Percentiles rank a stretch among this genome's conserved stretches.
Conservation (phyloP, 2,329 filamentous ascomycete genomes). For the Diaporthe destruens region DNA sequence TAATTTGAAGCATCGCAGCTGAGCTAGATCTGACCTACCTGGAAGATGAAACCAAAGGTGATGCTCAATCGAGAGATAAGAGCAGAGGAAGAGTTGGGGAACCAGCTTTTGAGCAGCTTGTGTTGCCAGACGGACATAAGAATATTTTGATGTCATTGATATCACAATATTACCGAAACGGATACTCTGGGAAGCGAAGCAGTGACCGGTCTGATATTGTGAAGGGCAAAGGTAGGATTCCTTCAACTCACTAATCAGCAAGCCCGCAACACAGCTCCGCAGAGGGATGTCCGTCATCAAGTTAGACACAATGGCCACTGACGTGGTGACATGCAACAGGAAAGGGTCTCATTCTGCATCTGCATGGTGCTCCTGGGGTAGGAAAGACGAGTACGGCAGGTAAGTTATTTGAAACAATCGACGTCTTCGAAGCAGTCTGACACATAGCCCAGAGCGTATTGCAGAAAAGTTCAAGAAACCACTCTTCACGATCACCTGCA, state of each 20-base stretch:
- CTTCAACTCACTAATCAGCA: no score
- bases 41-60: neutral
- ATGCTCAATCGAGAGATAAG: neutral
- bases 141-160: conserved; percentile 49
- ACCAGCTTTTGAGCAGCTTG: conserved; percentile 46
- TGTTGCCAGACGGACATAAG: conserved; percentile 46
- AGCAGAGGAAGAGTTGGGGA: no score
- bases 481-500: conserved; percentile 44
- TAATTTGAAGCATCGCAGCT: neutral
- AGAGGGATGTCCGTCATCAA: no score
- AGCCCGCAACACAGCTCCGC: no score
- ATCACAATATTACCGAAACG: conserved; percentile 50
- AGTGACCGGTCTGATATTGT: conserved; percentile 49
- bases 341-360: conserved; percentile 51
- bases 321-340: conserved; percentile 36
- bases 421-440: no score
- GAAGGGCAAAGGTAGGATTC: conserved; percentile 49
- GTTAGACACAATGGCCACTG: no score
- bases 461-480: conserved; percentile 44
- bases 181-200: conserved; percentile 32
- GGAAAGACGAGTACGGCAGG: conserved; percentile 52
- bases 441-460: conserved; percentile 42
- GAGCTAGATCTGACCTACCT: neutral
- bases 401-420: conserved; percentile 15
- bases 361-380: conserved; percentile 51